Conservation (phyloP, 306 rosid species). For the Ormosia semicastrata region DNA sequence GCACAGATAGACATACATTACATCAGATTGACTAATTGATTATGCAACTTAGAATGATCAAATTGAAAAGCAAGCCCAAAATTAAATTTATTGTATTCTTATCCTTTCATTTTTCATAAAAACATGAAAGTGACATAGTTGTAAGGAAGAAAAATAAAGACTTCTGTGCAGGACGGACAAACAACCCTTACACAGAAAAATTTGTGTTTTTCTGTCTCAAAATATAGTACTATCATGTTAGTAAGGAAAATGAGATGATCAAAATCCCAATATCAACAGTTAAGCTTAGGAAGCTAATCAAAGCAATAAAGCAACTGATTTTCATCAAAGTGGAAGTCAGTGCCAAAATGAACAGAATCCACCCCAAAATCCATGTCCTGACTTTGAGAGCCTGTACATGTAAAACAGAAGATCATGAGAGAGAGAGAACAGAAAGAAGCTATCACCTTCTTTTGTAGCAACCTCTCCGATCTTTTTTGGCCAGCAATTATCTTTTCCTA, state of each 20-base stretch:
- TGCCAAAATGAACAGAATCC: constrained; percentile 23
- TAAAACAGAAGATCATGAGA: too few species aligned
- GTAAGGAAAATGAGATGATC: background rate
- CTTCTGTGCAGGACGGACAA: background rate
- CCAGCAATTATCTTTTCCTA: background rate
- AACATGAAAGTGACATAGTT: background rate
- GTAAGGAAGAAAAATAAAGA: background rate
- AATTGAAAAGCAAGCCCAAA: background rate
- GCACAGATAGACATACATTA: background rate
- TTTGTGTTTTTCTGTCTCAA: background rate
- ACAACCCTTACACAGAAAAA: background rate
- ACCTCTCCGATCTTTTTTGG: too few species aligned
- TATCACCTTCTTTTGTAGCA: background rate
- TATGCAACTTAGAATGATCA: background rate
- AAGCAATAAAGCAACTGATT: background rate
- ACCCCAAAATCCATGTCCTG: constrained; percentile 23
- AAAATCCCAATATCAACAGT: background rate
- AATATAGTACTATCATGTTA: background rate
- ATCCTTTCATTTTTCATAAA: background rate
- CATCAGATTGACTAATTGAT: background rate
- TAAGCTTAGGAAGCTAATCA: background rate
- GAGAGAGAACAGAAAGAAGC: too few species aligned
- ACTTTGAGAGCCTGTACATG: background rate
- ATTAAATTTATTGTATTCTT: background rate
- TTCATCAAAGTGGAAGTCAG: constrained; percentile 24